These are phyloP conservation scores for Cyclotella cryptica DNA, from an alignment of 108 stramenopile genomes.

Conservation along the genomic window DNA sequence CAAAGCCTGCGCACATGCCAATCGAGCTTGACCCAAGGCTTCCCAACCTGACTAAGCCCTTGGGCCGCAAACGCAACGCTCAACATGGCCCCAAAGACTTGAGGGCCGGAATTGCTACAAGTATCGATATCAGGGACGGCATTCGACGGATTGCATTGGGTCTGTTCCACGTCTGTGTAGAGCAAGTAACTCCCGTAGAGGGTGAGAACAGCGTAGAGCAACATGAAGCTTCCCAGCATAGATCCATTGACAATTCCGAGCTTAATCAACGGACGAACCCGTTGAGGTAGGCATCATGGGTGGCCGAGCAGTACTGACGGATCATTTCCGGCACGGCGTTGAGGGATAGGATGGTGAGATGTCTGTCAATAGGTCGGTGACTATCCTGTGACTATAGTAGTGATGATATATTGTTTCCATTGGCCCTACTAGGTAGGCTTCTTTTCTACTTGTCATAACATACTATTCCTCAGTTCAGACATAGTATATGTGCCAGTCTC, in stretches of 20 bases:
- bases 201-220: conserved; percentile 63
- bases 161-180: conserved; percentile 61
- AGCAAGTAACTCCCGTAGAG: conserved; percentile 73
- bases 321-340: conserved; percentile 58
- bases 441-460: no score
- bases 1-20: conserved; percentile 62
- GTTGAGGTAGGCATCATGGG: conserved; percentile 59
- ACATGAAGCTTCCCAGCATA: conserved; percentile 71
- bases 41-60: conserved; percentile 71
- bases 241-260: conserved; percentile 70
- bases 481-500: no score
- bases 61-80: conserved; percentile 75
- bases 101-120: conserved; percentile 58
- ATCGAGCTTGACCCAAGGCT: conserved; percentile 64
- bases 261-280: conserved; percentile 48
- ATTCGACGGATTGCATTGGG: conserved; percentile 69
- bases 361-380: no score
- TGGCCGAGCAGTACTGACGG: conserved; percentile 50
- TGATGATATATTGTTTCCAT: no score
- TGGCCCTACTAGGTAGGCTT: no score
- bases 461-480: no score
- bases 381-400: no score
- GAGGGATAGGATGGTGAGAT: conserved; percentile 57
- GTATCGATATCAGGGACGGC: conserved; percentile 43
- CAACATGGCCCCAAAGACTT: conserved; percentile 80